These are phyloP conservation scores for Gigaspora rosea DNA, from an alignment of 192 early-diverging fungal genomes.

Conservation along the genomic window DNA sequence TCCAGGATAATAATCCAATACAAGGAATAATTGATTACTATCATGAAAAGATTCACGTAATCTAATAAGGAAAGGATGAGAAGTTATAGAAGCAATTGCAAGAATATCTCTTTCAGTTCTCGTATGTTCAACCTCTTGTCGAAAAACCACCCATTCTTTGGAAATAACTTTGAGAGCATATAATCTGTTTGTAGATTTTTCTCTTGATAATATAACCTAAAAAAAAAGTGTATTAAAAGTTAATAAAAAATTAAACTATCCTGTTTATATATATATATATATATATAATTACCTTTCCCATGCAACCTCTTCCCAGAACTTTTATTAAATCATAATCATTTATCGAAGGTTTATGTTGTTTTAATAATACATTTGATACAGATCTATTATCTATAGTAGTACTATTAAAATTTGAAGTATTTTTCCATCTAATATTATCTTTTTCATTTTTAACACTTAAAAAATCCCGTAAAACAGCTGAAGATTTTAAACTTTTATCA, in stretches of 20 bases:
- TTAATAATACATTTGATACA: constrained; percentile 24
- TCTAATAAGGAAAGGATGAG: constrained; percentile 91
- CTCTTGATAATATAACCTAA: constrained; percentile 54
- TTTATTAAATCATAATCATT: constrained; percentile 55
- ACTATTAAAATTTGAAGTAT: constrained; percentile 28
- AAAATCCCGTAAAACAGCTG: constrained; percentile 50
- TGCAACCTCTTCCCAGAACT: constrained; percentile 62
- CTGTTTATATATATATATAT: constrained; percentile 18
- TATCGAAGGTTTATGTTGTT: constrained; percentile 40
- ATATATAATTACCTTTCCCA: constrained; percentile 54
- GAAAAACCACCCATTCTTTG: constrained; percentile 68
- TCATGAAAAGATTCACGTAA: constrained; percentile 91
- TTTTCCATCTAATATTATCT: constrained; percentile 47
- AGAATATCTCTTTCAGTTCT: constrained; percentile 86
- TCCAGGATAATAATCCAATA: constrained; percentile 88
- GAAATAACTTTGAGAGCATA: constrained; percentile 58
- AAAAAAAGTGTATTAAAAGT: too few relatives aligned
- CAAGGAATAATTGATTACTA: constrained; percentile 79
- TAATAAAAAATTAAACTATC: too few relatives aligned
- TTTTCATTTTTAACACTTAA: constrained; percentile 51
- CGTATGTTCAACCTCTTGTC: constrained; percentile 78
- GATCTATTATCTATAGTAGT: background rate
- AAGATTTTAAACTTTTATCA: constrained; percentile 44
- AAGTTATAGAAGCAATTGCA: constrained; percentile 60
- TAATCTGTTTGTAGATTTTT: constrained; percentile 45